Evolutionary conservation across 306 rosid species (phyloP), one percentile per base, ranked within the genome.

Genomic region (Vachellia collinsii): DNA sequence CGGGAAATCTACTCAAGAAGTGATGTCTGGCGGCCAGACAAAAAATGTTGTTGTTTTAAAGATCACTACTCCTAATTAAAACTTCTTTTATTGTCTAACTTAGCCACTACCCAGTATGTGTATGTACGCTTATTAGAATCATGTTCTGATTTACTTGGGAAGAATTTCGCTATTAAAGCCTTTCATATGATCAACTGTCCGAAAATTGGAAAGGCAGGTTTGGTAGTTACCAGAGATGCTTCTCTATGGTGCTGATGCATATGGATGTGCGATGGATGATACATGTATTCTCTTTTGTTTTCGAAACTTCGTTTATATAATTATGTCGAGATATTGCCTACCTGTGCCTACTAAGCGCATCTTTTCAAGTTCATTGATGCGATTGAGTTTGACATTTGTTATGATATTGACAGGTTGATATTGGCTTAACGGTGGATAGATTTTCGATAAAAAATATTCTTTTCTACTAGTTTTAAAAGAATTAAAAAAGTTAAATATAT

Each of bases 1-100:
- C 90, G 0, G 78, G 76, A 64, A 83, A 63, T 59, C 76, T 85
- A 5, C 87, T 86, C n/a, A 87, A 82, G 86, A 88, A 87, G 82
- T 92, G 77, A 90, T 44, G 74, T 70, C 69, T 38, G 64, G 41
- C 23, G 38, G 36, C 42, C 70, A 37, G 38, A 29, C 23, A 66
- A 61, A 65, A 75, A 42, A 36, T 80, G 83, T 81, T 85, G 83
- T 81, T 85, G 86, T 88, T 77, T 48, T 4, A 78, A 71, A 66
- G 9, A 62, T 75, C 78, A 41, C 16, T 1, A 29, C 43, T 44
- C 22, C 63, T 59, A 65, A 44, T 47, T 43, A 69, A 39, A 50
- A 13, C 63, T 9, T 25, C 3, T 8, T 47, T 36, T 72, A 6
- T 42, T 61, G 7, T 79, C 67, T 75, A 62, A 39, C 70, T 78